Evolutionary conservation across 1,284 basidiomycete species (phyloP).

Genomic region (Heliocybe sulcata): DNA sequence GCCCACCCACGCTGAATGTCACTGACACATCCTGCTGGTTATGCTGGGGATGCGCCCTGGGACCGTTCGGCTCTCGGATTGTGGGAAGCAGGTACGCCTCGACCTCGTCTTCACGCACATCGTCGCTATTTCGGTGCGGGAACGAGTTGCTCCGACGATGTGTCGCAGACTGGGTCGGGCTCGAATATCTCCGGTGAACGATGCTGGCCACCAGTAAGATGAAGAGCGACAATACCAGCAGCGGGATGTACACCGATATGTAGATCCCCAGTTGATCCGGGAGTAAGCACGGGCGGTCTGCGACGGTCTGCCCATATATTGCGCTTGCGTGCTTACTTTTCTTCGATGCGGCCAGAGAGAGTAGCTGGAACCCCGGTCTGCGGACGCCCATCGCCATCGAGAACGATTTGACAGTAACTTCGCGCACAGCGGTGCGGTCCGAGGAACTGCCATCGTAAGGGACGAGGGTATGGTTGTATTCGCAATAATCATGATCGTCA

Average conservation of each 20-base stretch:
- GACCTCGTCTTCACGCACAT: background rate
- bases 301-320: constrained; percentile 19
- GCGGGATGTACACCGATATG: constrained; percentile 39
- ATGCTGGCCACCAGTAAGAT: constrained; percentile 19
- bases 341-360: constrained; percentile 39
- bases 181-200: constrained; percentile 10
- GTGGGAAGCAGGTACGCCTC: constrained; percentile 2
- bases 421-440: constrained; percentile 25
- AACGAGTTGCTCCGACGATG: background rate
- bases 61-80: background rate
- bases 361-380: constrained; percentile 55
- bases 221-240: constrained; percentile 26
- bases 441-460: background rate
- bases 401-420: constrained; percentile 55
- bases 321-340: constrained; percentile 14
- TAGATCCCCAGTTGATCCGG: constrained; percentile 55
- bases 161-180: background rate
- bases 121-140: constrained; percentile 1
- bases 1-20: background rate
- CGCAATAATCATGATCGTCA: constrained; percentile 66
- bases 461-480: constrained; percentile 35
- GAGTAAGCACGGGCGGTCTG: constrained; percentile 46
- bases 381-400: constrained; percentile 52
- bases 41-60: background rate
- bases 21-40: constrained; percentile 15